Percentiles rank a stretch among this genome's conserved stretches.
Conservation (phyloP, 495 filamentous ascomycete genomes). For the Penicillium flavigenum region DNA sequence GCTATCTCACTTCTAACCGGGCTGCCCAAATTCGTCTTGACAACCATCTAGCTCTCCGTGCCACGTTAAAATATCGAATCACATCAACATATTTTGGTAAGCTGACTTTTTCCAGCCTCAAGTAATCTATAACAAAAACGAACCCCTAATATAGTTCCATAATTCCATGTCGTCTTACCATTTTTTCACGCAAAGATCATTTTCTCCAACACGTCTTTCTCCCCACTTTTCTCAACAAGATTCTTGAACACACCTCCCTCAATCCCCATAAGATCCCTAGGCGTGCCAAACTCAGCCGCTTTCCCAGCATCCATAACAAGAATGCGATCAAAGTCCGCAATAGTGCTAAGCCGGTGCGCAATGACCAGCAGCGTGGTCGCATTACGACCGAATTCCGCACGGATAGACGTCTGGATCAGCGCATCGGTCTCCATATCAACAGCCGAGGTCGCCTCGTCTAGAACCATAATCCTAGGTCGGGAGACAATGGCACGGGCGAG, state of each 20-base stretch:
- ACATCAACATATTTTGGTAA: background rate
- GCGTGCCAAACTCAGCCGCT: slow-evolving; percentile 72
- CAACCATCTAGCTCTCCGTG: background rate
- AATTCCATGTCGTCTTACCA: background rate
- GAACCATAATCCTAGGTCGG: slow-evolving; percentile 77
- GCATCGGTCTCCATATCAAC: slow-evolving; percentile 86
- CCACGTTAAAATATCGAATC: background rate
- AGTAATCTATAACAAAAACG: background rate
- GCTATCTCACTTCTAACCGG: background rate
- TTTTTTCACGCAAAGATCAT: slow-evolving; percentile 42
- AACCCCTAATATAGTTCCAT: no score
- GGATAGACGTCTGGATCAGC: slow-evolving; percentile 78
- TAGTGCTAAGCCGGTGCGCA: slow-evolving; percentile 82
- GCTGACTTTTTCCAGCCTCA: background rate
- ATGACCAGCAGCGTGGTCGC: slow-evolving; percentile 80
- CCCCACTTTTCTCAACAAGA: slow-evolving; percentile 75
- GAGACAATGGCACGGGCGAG: slow-evolving; percentile 83
- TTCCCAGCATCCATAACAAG: slow-evolving; percentile 75
- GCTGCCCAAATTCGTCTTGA: no score
- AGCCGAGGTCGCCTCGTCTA: slow-evolving; percentile 87
- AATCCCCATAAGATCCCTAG: slow-evolving; percentile 63
- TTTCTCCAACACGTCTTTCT: slow-evolving; percentile 58
- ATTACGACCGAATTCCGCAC: slow-evolving; percentile 69
- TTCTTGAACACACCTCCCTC: slow-evolving; percentile 60
- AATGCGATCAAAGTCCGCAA: slow-evolving; percentile 83